Evolutionary conservation across 1,139 yeast species (phyloP), one percentile per base, ranked within the genome.

Genomic region (Saccharomyces hybrid): DNA sequence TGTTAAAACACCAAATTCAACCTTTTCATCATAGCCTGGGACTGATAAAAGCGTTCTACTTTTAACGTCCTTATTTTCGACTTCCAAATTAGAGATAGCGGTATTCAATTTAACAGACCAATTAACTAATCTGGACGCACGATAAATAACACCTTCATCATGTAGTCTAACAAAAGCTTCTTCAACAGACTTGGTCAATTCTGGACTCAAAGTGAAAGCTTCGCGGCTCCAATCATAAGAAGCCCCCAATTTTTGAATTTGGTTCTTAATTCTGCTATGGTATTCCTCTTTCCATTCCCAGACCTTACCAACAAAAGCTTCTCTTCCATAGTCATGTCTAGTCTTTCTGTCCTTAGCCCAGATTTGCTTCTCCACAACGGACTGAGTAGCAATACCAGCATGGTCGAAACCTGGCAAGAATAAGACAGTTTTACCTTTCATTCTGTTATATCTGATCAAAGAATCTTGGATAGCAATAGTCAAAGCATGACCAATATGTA

Each of bases 241-340:
- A 46, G 98, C 97, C 73, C 99, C 99, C 68, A 93, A 79, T 60
- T 82, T 82, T 73, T 84, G 79, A 68, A 93, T 82, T 75, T 93
- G 99, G 60, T 78, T 73, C 76, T 88, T 88, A 71, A 93, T 93
- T 64, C 88, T 85, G 57, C 72, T 73, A 67, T 93, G 98, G 76
- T 93, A 95, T 59, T 86, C 91, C 60, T 90, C 96, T 73, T 95
- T 93, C 99, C 99, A 95, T 66, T 89, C 96, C 98, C 98, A 91
- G 47, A 93, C 97, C 69, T 87, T 85, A 50, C 80, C 86, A 57
- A 88, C 75, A 65, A 93, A 93, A 63, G 83, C 84, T 69, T 91
- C 97, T 75, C 99, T 88, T 57, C 97, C 96, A 61, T 81, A 84
- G 70, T 93, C 98, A 70, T 93, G 97, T 77, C 98, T 86, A 54